phyloP scores from a whole-genome alignment of 768 basidiomycete genomes.

The Agaricus sinodeliciosus region DNA sequence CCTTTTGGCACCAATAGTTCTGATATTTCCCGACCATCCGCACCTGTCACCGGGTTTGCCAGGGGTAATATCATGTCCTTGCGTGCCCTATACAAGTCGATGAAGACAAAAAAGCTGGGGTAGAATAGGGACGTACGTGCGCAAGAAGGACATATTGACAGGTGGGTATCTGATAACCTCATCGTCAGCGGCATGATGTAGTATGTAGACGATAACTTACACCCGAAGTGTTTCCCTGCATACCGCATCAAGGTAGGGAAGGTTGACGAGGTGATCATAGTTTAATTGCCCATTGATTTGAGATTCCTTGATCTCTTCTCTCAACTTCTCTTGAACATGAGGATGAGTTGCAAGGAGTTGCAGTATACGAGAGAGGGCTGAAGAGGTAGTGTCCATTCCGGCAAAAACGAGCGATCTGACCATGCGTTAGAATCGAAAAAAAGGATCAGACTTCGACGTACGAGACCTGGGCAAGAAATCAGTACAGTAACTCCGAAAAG shows the following conservation, averaged over 20 bases:
- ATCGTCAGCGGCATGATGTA: not conserved
- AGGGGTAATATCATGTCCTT: conserved; percentile 23
- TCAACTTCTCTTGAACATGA: conserved; percentile 27
- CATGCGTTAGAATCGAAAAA: not conserved
- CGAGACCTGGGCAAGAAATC: not conserved
- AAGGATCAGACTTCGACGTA: not conserved
- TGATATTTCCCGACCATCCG: conserved; percentile 21
- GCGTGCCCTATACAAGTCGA: conserved; percentile 13
- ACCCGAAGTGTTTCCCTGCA: conserved; percentile 27
- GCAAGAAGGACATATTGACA: conserved; percentile 9
- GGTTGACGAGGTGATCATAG: conserved; percentile 23
- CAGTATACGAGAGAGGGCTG: conserved; percentile 21
- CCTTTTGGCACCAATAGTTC: conserved; percentile 19
- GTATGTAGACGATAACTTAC: conserved; percentile 10
- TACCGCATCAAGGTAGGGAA: conserved; percentile 29
- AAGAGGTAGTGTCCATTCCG: conserved; percentile 24
- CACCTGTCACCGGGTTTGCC: conserved; percentile 21
- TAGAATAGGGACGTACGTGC: conserved; percentile 10
- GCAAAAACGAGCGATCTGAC: conserved; percentile 22
- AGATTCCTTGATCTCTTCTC: conserved; percentile 20
- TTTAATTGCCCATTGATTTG: conserved; percentile 19
- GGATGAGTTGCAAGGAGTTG: conserved; percentile 19
- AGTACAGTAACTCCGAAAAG: not conserved
- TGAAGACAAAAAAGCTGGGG: not conserved
- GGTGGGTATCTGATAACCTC: conserved; percentile 8